Evolutionary conservation across 2,329 filamentous ascomycete species (phyloP), one percentile per base, ranked within the genome.

Genomic region (Diplodia mutila): DNA sequence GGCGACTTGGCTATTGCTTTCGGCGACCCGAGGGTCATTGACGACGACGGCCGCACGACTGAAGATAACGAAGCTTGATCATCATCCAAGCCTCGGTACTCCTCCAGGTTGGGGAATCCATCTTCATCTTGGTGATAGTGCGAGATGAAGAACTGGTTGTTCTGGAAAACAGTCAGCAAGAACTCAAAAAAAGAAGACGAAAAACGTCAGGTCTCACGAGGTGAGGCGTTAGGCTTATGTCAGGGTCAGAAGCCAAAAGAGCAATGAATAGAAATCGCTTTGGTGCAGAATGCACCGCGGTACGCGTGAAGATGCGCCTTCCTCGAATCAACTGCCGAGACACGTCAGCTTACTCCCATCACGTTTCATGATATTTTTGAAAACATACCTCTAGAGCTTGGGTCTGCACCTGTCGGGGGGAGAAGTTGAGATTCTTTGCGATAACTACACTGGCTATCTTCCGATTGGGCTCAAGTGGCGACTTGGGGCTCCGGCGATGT

Each of bases 71-170:
- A 80, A 37, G 69, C 74, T 57, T 73, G 71, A 79, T 77, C 49
- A 69, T 70, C 46, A 53, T 67, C 49, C 72, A 71, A 32, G 77
- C 68, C 67, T 63, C 72, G 70, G 9, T 73, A 53, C 42, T 92
- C 89, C 69, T 96, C 91, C 0, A 94, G 78, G 70, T 95, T 91
- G 4, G 89, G 85, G 69, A 93, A 90, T 0, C 90, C 92, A 75
- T 94, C 88, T 1, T 85, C 82, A 4, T 86, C 83, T 67, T 90
- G 86, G 74, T 98, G 93, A 81, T 89, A 92, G 77, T 98, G 94
- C 0, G 92, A 94, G 68, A 98, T 89, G 75, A 93, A 92, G 71
- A 98, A 90, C 70, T 91, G 88, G 68, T 98, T 93, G 73, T 93
- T 96, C 78, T 92, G 32, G 11, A 5, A 4, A 4, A 90, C 82